A percentile compares a stretch with the other conserved stretches of the same genome.
These are phyloP conservation scores for Kurtzmaniella quercitrusa DNA, from an alignment of 1,139 yeast genomes.

Conservation along the genomic window DNA sequence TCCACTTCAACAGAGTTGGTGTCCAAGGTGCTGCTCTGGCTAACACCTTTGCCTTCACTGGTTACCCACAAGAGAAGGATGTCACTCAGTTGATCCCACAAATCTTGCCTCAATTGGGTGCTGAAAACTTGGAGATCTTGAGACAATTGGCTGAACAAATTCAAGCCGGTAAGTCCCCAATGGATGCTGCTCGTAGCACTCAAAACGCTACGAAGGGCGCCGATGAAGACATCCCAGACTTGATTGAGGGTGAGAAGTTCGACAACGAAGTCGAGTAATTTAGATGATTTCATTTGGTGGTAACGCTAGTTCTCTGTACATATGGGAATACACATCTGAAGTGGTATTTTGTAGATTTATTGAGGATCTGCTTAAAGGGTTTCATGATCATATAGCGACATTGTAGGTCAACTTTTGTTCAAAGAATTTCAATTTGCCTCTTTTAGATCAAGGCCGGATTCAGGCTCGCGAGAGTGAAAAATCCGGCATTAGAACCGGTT, in stretches of 20 bases:
- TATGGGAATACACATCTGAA: conserved; percentile 2
- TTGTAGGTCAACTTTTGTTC: no score
- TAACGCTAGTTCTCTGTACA: conserved; percentile 3
- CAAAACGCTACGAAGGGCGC: conserved; percentile 49
- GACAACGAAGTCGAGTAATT: conserved; percentile 72
- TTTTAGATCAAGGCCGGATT: no score
- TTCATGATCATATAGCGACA: no score
- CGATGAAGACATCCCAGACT: conserved; percentile 84
- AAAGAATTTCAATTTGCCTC: no score
- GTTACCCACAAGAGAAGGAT: conserved; percentile 91
- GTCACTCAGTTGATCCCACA: conserved; percentile 92
- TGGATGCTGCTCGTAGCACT: conserved; percentile 44
- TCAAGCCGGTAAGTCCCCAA: conserved; percentile 57
- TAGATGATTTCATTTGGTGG: conserved; percentile 4
- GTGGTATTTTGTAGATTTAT: not conserved
- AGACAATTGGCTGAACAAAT: conserved; percentile 88
- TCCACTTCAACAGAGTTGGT: conserved; percentile 93
- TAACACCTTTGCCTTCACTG: conserved; percentile 94
- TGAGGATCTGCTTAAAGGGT: no score
- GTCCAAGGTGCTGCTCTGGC: conserved; percentile 89
- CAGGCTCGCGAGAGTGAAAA: no score
- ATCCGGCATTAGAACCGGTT: no score
- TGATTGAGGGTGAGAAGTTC: conserved; percentile 93
- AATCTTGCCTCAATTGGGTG: conserved; percentile 94
- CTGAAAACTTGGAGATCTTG: conserved; percentile 89